Percentiles rank a stretch among this genome's conserved stretches.
These are phyloP conservation scores for Crotalaria pallida DNA, from an alignment of 306 rosid species.

Conservation along the genomic window DNA sequence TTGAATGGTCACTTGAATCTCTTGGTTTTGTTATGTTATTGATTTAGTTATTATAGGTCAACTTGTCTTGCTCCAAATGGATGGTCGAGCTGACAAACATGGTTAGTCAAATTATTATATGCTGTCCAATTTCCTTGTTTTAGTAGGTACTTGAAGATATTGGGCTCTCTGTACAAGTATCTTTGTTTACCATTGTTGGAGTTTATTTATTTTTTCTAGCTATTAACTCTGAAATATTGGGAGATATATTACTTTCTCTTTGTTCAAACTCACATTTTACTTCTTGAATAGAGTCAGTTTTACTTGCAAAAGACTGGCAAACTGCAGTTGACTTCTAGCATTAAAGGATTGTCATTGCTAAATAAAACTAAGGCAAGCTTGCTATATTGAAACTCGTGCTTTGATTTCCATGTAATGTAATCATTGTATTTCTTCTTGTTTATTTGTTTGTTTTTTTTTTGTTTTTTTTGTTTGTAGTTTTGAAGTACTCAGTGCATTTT, in stretches of 20 bases:
- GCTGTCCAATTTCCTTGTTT: not conserved
- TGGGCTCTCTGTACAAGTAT: not conserved
- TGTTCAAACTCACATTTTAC: not conserved
- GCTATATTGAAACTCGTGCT: not conserved
- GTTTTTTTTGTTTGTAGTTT: too few relatives aligned
- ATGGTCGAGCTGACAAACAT: slow-evolving; percentile 76
- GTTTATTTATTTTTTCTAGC: not conserved
- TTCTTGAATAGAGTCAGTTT: not conserved
- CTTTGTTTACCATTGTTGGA: not conserved
- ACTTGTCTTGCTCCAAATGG: not conserved
- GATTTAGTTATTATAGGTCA: not conserved
- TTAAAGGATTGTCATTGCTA: slow-evolving; percentile 70
- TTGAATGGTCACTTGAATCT: not conserved
- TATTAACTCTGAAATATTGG: not conserved
- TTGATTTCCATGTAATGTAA: not conserved
- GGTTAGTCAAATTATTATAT: slow-evolving; percentile 48
- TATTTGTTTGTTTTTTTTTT: too few relatives aligned
- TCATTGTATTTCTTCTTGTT: too few relatives aligned
- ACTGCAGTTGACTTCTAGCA: slow-evolving; percentile 70
- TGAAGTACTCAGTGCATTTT: too few relatives aligned
- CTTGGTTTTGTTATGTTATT: not conserved
- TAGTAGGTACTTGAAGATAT: not conserved
- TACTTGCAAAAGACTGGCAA: slow-evolving; percentile 52
- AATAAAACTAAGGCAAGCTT: slow-evolving; percentile 77
- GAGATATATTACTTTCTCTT: not conserved